phyloP scores from a whole-genome alignment of 495 filamentous ascomycete species.

The Aspergillus bertholletiae region DNA sequence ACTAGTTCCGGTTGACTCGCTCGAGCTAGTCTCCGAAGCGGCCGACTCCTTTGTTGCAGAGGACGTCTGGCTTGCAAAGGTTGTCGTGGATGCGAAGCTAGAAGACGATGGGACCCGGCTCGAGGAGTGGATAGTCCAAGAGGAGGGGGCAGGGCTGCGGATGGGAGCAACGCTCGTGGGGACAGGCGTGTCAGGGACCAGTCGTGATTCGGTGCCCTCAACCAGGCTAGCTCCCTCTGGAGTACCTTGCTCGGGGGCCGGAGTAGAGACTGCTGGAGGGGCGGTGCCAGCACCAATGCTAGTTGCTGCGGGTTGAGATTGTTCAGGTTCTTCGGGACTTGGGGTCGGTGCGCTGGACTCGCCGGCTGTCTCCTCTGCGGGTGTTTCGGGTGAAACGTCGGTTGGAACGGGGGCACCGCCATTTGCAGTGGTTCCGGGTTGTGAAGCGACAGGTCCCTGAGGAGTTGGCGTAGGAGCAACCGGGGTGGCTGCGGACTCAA shows the following conservation, averaged over 20 bases:
- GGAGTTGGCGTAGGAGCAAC: not conserved
- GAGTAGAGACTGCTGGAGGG: not conserved
- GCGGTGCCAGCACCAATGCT: not conserved
- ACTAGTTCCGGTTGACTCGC: conserved; percentile 9
- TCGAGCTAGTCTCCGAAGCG: not conserved
- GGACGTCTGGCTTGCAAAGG: not conserved
- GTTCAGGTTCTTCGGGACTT: not conserved
- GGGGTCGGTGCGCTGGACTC: not conserved
- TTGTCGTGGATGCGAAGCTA: conserved; percentile 11
- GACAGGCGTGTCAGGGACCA: not conserved
- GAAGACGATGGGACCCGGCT: conserved; percentile 3
- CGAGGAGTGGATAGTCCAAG: not conserved
- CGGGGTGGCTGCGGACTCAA: not conserved
- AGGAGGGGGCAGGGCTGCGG: not conserved
- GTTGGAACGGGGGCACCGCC: conserved; percentile 1
- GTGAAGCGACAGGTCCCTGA: not conserved
- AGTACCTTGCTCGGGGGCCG: not conserved
- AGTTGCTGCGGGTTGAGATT: not conserved
- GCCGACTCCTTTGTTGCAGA: not conserved
- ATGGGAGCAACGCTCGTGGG: not conserved
- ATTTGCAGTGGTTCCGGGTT: not conserved
- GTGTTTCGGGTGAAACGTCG: not conserved
- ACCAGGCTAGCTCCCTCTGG: not conserved
- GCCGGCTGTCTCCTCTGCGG: not conserved
- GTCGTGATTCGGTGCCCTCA: not conserved